Percentiles rank a stretch among this genome's conserved stretches.
These are phyloP conservation scores for Euphorbia celastroides DNA, from an alignment of 441 rosid species.

Conservation along the genomic window DNA sequence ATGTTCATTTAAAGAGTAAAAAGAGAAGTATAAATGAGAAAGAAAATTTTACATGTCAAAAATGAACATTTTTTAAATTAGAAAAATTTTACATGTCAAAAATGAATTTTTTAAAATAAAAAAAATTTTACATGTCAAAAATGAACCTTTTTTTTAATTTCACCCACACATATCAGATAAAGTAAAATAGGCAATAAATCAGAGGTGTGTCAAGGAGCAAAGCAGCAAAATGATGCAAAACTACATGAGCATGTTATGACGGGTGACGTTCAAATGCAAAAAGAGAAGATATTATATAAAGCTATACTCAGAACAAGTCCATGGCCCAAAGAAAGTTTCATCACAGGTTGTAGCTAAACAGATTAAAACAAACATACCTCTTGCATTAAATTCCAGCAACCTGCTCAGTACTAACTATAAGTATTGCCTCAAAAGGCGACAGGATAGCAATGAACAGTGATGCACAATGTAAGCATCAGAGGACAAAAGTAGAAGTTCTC, in stretches of 20 bases:
- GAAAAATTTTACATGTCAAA: neutral
- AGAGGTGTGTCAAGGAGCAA: neutral
- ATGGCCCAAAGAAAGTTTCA: neutral
- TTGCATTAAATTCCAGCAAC: slow-evolving; percentile 23
- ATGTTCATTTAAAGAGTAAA: neutral
- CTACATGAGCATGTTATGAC: neutral
- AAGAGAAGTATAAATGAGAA: neutral
- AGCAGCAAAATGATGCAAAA: neutral
- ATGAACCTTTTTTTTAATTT: neutral
- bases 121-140: too few species aligned
- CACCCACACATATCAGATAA: neutral
- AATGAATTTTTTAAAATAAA: neutral
- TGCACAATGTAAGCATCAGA: slow-evolving; percentile 10
- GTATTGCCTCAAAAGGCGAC: slow-evolving; percentile 23
- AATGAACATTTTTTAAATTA: too few species aligned
- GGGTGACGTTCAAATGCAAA: too few species aligned
- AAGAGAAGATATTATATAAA: neutral
- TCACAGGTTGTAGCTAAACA: neutral
- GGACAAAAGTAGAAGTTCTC: slow-evolving; percentile 27
- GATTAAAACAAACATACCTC: slow-evolving; percentile 22
- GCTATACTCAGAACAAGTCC: neutral
- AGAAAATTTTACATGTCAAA: too few species aligned
- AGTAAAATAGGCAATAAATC: too few species aligned
- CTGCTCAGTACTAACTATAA: slow-evolving; percentile 21
- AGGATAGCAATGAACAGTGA: slow-evolving; percentile 21